phyloP scores from a whole-genome alignment of 441 rosid genomes.

The Biscutella laevigata region DNA sequence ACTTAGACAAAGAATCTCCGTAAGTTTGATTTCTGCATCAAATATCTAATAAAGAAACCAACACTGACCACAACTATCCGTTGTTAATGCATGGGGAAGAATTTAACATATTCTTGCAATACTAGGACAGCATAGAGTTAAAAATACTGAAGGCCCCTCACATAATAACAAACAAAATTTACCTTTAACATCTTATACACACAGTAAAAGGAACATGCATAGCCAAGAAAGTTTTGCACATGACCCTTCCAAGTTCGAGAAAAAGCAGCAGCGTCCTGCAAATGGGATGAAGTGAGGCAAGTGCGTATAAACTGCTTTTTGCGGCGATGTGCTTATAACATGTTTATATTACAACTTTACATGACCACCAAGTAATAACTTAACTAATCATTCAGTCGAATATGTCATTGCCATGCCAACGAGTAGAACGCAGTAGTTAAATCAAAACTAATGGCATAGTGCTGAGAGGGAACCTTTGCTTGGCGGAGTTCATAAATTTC shows the following conservation, averaged over 20 bases:
- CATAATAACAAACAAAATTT: constrained; percentile 10
- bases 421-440: not conserved
- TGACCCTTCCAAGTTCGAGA: constrained; percentile 99
- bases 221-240: constrained; percentile 96
- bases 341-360: not conserved
- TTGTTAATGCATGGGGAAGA: not conserved
- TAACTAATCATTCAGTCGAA: not conserved
- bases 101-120: constrained; percentile 1
- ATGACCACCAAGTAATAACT: not conserved
- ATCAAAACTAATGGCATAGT: not conserved
- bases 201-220: constrained; percentile 88
- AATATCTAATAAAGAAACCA: not conserved
- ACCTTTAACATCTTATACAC: constrained; percentile 99
- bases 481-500: constrained; percentile 98
- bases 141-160: not conserved
- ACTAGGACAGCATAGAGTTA: constrained; percentile 4
- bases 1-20: not conserved
- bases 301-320: too few species aligned
- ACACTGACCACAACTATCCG: not conserved
- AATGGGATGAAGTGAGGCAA: constrained; percentile 9
- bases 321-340: not conserved
- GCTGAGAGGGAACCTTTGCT: constrained; percentile 60
- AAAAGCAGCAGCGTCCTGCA: constrained; percentile 96
- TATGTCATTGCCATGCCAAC: constrained; percentile 1
- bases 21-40: not conserved